Evolutionary conservation across 805 yeast genomes (phyloP).

Genomic region (Wickerhamiella brachini): DNA sequence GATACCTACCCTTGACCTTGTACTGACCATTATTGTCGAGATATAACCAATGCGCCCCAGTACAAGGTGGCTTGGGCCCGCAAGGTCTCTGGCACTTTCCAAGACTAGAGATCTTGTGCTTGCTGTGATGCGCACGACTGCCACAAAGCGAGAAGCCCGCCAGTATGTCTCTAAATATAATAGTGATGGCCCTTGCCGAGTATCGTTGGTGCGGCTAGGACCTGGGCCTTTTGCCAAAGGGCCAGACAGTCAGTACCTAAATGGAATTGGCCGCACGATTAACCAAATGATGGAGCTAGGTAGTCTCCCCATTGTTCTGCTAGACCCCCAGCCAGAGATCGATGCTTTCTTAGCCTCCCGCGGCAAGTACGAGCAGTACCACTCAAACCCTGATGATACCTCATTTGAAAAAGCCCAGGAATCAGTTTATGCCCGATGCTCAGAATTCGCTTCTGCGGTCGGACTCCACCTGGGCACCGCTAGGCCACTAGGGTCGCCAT

Average conservation of each 20-base stretch:
- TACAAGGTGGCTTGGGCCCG: neutral
- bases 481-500: constrained; percentile 28
- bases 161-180: constrained; percentile 63
- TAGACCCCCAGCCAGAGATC: constrained; percentile 32
- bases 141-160: constrained; percentile 84
- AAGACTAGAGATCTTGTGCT: constrained; percentile 44
- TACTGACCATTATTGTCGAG: neutral
- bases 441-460: neutral
- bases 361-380: constrained; percentile 18
- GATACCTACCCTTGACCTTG: too few relatives aligned
- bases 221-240: neutral
- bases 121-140: constrained; percentile 75
- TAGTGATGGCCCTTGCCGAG: constrained; percentile 21
- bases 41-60: neutral
- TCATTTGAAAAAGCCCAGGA: neutral
- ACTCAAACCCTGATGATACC: neutral
- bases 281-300: constrained; percentile 48
- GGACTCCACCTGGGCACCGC: constrained; percentile 8
- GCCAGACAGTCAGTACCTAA: constrained; percentile 10
- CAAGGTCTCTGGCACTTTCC: neutral
- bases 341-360: constrained; percentile 14
- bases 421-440: neutral
- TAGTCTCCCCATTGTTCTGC: constrained; percentile 53
- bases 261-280: constrained; percentile 37
- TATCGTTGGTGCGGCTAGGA: constrained; percentile 22